Evolutionary conservation across 371 early-diverging fungal species (phyloP).

Genomic region (Apophysomyces trapeziformis): DNA sequence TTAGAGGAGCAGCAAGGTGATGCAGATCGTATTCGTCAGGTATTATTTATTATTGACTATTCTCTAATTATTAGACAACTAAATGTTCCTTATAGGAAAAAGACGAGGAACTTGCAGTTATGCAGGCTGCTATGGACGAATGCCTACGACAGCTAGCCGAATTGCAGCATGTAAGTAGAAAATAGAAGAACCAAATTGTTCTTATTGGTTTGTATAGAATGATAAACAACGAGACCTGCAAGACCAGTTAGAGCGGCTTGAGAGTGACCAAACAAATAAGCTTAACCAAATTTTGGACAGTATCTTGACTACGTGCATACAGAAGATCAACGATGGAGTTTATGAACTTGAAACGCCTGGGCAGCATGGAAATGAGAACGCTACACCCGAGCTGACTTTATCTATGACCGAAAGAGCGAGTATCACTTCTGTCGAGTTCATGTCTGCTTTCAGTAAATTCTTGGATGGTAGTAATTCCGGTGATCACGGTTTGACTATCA

Average conservation of each 20-base stretch:
- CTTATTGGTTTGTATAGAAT: slow-evolving; percentile 17
- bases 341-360: slow-evolving; percentile 84
- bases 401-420: slow-evolving; percentile 89
- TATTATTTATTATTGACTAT: slow-evolving; percentile 18
- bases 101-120: slow-evolving; percentile 89
- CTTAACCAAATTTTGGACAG: slow-evolving; percentile 88
- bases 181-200: too few species aligned
- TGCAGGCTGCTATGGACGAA: slow-evolving; percentile 96
- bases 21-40: slow-evolving; percentile 64
- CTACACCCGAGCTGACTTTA: slow-evolving; percentile 90
- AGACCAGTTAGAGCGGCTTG: slow-evolving; percentile 66
- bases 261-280: slow-evolving; percentile 70
- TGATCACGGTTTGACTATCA: slow-evolving; percentile 88
- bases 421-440: slow-evolving; percentile 80
- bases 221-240: slow-evolving; percentile 66
- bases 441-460: slow-evolving; percentile 73
- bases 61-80: not conserved
- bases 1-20: slow-evolving; percentile 74
- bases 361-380: slow-evolving; percentile 83
- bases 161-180: slow-evolving; percentile 63
- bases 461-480: slow-evolving; percentile 75
- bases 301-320: slow-evolving; percentile 85
- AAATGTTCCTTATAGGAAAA: slow-evolving; percentile 48
- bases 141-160: slow-evolving; percentile 84
- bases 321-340: slow-evolving; percentile 85